Evolutionary conservation across 1,284 basidiomycete species (phyloP).

Genomic region (Marasmius fiardii): DNA sequence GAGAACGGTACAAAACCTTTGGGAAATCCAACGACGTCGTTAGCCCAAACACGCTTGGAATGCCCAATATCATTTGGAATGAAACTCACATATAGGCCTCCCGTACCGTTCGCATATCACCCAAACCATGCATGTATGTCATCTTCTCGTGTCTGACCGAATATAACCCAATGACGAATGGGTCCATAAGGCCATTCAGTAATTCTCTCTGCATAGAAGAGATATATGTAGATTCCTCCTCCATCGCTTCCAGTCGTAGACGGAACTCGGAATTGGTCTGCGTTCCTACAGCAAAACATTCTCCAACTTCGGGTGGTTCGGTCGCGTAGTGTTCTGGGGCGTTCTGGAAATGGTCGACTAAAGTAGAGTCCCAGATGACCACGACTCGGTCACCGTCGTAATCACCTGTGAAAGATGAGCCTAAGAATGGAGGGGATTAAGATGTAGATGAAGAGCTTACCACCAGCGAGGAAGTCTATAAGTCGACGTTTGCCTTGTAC

Average conservation of each 20-base stretch:
- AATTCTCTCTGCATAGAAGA: slow-evolving; percentile 31
- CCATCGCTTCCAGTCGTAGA: background rate
- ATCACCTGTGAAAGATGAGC: slow-evolving; percentile 31
- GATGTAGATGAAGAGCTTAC: slow-evolving; percentile 19
- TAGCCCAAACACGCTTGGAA: background rate
- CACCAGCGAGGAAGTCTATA: slow-evolving; percentile 39
- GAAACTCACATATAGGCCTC: slow-evolving; percentile 18
- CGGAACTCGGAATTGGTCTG: slow-evolving; percentile 25
- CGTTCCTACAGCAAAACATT: slow-evolving; percentile 27
- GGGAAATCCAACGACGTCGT: background rate
- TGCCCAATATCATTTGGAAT: background rate
- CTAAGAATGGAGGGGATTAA: background rate
- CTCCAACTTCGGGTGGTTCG: slow-evolving; percentile 26
- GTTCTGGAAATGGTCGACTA: slow-evolving; percentile 33
- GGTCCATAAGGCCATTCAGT: slow-evolving; percentile 29
- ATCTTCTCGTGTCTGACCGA: slow-evolving; percentile 36
- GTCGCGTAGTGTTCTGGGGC: slow-evolving; percentile 30
- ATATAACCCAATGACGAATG: slow-evolving; percentile 34
- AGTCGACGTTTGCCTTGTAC: slow-evolving; percentile 33
- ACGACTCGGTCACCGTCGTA: slow-evolving; percentile 43
- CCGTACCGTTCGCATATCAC: slow-evolving; percentile 10
- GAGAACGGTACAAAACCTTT: slow-evolving; percentile 10
- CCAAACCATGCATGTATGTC: slow-evolving; percentile 20
- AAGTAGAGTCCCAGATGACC: slow-evolving; percentile 34
- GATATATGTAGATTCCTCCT: slow-evolving; percentile 18